Evolutionary conservation across 73 alveolate species (phyloP).

Genomic region (Paramecium biaurelia): DNA sequence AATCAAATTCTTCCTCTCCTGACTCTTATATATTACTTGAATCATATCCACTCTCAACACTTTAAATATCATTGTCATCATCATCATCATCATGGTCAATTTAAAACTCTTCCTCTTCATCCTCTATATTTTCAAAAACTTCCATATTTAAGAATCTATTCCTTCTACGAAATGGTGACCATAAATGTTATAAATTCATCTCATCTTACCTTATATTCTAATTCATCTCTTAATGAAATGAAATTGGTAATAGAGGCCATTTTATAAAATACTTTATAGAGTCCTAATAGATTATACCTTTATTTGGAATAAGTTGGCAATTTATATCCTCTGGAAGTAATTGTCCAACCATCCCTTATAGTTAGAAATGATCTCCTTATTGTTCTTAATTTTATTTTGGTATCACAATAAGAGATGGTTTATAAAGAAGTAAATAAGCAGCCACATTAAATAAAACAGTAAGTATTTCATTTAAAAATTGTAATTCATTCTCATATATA

Average conservation of each 20-base stretch:
- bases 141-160: neutral
- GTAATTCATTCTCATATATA: neutral
- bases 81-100: neutral
- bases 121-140: neutral
- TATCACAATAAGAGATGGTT: neutral
- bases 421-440: neutral
- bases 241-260: neutral
- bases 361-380: neutral
- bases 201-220: neutral
- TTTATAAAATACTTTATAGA: neutral
- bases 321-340: slow-evolving; percentile 11
- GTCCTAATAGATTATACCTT: neutral
- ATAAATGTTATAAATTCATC: neutral
- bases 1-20: neutral
- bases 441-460: neutral
- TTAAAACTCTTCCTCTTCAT: neutral
- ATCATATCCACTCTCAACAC: neutral
- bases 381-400: neutral
- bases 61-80: neutral
- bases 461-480: neutral
- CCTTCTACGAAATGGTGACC: neutral
- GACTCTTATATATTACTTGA: neutral
- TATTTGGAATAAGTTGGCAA: neutral
- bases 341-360: slow-evolving; percentile 17
- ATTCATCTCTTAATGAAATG: neutral